Conservation (phyloP, 495 filamentous ascomycete genomes). For the Haplographium delicatum region DNA sequence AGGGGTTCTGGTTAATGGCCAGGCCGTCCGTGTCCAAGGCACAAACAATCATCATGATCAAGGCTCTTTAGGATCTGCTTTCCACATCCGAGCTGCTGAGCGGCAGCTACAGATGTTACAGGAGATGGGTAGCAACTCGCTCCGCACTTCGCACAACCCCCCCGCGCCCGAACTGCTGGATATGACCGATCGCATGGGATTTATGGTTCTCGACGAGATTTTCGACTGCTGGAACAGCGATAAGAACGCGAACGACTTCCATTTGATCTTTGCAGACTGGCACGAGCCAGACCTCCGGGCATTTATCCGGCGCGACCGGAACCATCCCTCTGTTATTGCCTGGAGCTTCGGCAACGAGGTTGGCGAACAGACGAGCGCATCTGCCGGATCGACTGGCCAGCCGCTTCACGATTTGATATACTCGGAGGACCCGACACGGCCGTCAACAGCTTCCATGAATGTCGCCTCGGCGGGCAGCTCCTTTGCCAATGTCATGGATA, state of each 20-base stretch:
- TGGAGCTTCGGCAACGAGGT: slow-evolving; percentile 48
- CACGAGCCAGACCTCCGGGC: slow-evolving; percentile 40
- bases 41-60: slow-evolving; percentile 44
- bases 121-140: slow-evolving; percentile 43
- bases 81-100: slow-evolving; percentile 38
- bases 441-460: slow-evolving; percentile 37
- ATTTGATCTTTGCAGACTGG: slow-evolving; percentile 43
- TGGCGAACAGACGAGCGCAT: slow-evolving; percentile 29
- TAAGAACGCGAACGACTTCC: slow-evolving; percentile 43
- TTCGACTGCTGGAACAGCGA: slow-evolving; percentile 39
- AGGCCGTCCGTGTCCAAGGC: slow-evolving; percentile 35
- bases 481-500: slow-evolving; percentile 34
- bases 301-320: slow-evolving; percentile 44
- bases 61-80: slow-evolving; percentile 41
- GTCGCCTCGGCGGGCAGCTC: slow-evolving; percentile 26
- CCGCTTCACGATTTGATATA: slow-evolving; percentile 31
- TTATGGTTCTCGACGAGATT: slow-evolving; percentile 52
- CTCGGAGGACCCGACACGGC: slow-evolving; percentile 38
- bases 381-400: slow-evolving; percentile 27
- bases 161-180: slow-evolving; percentile 49
- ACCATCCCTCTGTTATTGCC: slow-evolving; percentile 45
- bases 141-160: slow-evolving; percentile 47
- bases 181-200: slow-evolving; percentile 50
- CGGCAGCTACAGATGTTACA: slow-evolving; percentile 40
- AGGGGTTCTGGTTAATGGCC: slow-evolving; percentile 38